A percentile compares a stretch with the other conserved stretches of the same genome.
Evolutionary conservation across 352 stramenopile genomes (phyloP).

Genomic region (Phytopythium cucurbitacearum): DNA sequence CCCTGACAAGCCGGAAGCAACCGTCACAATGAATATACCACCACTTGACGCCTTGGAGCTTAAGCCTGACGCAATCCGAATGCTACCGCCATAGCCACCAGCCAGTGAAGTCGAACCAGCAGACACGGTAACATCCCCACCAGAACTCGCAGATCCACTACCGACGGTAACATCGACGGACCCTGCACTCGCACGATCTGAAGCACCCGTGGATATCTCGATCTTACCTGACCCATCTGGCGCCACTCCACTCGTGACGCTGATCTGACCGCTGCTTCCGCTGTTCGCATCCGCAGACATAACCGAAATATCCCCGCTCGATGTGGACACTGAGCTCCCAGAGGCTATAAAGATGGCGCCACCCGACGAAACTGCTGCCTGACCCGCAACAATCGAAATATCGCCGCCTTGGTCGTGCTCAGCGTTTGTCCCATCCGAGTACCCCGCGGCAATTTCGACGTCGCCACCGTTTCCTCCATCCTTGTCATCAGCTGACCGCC

Average conservation of each 20-base stretch:
- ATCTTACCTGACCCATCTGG: slow-evolving; percentile 38
- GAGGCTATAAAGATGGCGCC: slow-evolving; percentile 40
- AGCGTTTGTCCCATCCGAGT: slow-evolving; percentile 32
- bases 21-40: slow-evolving; percentile 31
- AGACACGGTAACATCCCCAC: slow-evolving; percentile 39
- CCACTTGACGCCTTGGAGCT: slow-evolving; percentile 37
- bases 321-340: slow-evolving; percentile 25
- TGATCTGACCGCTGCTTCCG: slow-evolving; percentile 25
- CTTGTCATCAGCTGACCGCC: slow-evolving; percentile 39
- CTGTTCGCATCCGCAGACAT: slow-evolving; percentile 22
- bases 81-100: slow-evolving; percentile 26
- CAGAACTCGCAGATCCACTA: slow-evolving; percentile 18
- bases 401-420: slow-evolving; percentile 29
- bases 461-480: slow-evolving; percentile 53
- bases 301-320: slow-evolving; percentile 42
- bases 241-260: slow-evolving; percentile 30
- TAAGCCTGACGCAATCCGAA: slow-evolving; percentile 38
- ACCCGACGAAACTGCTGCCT: slow-evolving; percentile 31
- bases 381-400: slow-evolving; percentile 34
- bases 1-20: slow-evolving; percentile 28
- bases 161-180: slow-evolving; percentile 45
- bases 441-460: slow-evolving; percentile 44
- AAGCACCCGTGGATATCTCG: slow-evolving; percentile 35
- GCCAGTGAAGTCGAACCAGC: slow-evolving; percentile 32
- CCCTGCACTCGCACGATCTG: slow-evolving; percentile 28